A percentile compares a stretch with the other conserved stretches of the same genome.
These are phyloP conservation scores for Vitis hybrid DNA, from an alignment of 177 flowering plant species.

Conservation along the genomic window DNA sequence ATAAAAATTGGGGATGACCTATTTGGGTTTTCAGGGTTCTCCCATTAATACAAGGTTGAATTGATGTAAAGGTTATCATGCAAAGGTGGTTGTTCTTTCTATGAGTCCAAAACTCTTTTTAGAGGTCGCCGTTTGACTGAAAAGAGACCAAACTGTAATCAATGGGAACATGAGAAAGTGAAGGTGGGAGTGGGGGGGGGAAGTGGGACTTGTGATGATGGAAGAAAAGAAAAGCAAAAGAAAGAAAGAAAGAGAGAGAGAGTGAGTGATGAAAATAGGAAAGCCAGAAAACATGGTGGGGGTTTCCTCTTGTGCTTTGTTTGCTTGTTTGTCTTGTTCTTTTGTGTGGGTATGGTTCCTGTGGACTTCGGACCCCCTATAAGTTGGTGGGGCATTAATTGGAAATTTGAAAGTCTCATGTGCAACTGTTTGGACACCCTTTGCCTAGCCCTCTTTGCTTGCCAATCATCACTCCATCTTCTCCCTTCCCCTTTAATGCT, in stretches of 20 bases:
- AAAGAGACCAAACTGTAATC: constrained; percentile 12
- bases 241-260: background rate
- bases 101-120: background rate
- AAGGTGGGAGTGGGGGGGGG: constrained; percentile 14
- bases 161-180: constrained; percentile 37
- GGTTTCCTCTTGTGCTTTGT: constrained; percentile 14
- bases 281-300: constrained; percentile 26
- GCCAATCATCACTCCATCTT: background rate
- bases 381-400: constrained; percentile 16
- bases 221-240: constrained; percentile 12
- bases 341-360: constrained; percentile 6
- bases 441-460: background rate
- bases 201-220: constrained; percentile 32
- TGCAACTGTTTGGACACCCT: constrained; percentile 8
- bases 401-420: constrained; percentile 12
- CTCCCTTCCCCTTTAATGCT: background rate
- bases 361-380: background rate
- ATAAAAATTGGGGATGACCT: background rate
- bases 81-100: constrained; percentile 8
- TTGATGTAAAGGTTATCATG: constrained; percentile 29
- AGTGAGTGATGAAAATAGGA: constrained; percentile 4
- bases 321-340: constrained; percentile 7
- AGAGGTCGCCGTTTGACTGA: constrained; percentile 25
- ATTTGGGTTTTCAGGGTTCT: constrained; percentile 1
- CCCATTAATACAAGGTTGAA: constrained; percentile 6